phyloP scores from a whole-genome alignment of 73 alveolate genomes.

The Blepharisma japonicum region DNA sequence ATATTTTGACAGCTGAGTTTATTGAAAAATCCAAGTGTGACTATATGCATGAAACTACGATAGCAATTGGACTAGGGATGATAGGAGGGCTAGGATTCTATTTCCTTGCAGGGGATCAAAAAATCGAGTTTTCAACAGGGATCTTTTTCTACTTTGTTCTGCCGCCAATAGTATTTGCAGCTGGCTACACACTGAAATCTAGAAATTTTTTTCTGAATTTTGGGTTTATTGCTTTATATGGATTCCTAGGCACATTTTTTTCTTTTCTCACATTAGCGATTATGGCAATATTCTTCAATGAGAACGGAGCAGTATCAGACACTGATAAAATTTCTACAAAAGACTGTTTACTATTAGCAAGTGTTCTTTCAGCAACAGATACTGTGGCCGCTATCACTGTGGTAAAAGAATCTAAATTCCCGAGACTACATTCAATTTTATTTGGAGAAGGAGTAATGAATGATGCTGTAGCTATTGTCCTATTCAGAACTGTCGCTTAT shows the following conservation, averaged over 20 bases:
- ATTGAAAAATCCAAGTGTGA: slow-evolving; percentile 64
- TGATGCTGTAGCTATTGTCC: slow-evolving; percentile 96
- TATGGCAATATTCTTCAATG: slow-evolving; percentile 56
- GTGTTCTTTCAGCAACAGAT: slow-evolving; percentile 96
- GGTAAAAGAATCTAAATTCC: slow-evolving; percentile 81
- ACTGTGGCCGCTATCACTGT: slow-evolving; percentile 94
- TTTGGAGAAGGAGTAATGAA: slow-evolving; percentile 99
- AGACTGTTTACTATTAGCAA: slow-evolving; percentile 71
- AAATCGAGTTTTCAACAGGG: slow-evolving; percentile 62
- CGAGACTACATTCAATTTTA: slow-evolving; percentile 83
- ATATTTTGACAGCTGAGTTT: slow-evolving; percentile 58
- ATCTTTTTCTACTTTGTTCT: slow-evolving; percentile 90
- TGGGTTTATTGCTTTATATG: slow-evolving; percentile 75
- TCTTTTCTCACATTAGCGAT: slow-evolving; percentile 72
- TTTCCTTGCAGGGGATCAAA: slow-evolving; percentile 48
- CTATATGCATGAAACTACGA: slow-evolving; percentile 79
- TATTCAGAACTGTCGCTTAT: slow-evolving; percentile 67
- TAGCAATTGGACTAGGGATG: slow-evolving; percentile 75
- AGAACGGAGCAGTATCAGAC: slow-evolving; percentile 57
- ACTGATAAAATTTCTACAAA: slow-evolving; percentile 28
- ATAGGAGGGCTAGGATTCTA: slow-evolving; percentile 53
- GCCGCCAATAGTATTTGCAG: slow-evolving; percentile 96
- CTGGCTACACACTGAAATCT: slow-evolving; percentile 90
- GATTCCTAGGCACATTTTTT: slow-evolving; percentile 82
- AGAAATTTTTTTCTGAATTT: slow-evolving; percentile 76